Conservation (phyloP, 768 basidiomycete species). For the Boletus edulis region DNA sequence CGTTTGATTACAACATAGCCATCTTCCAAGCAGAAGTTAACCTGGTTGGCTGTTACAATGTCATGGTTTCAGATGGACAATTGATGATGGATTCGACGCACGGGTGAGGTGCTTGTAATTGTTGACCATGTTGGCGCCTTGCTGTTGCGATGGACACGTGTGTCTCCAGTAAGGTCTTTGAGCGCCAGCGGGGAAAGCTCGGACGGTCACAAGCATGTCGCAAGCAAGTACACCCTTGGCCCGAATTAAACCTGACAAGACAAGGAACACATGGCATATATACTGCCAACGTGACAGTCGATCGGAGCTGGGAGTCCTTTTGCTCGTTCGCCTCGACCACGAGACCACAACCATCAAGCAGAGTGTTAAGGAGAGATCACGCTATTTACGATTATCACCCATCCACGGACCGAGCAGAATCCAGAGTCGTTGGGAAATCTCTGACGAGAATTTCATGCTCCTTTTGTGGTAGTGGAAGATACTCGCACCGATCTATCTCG, state of each 20-base stretch:
- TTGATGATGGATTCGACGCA: neutral
- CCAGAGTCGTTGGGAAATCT: no score
- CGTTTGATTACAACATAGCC: conserved; percentile 54
- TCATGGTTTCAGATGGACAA: neutral
- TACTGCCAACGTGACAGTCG: no score
- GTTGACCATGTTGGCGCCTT: neutral
- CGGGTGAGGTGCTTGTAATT: neutral
- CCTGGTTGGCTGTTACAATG: conserved; percentile 31
- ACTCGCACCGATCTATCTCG: no score
- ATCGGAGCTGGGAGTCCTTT: no score
- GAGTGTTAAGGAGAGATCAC: no score
- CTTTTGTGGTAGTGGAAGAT: no score
- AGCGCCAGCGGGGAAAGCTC: neutral
- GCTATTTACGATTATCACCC: no score
- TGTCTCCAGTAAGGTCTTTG: neutral
- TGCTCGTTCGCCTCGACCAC: no score
- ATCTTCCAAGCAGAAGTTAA: conserved; percentile 55
- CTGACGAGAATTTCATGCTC: no score
- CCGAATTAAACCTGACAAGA: neutral
- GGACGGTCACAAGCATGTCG: neutral
- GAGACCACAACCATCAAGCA: no score
- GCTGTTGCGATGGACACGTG: neutral
- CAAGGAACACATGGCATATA: neutral
- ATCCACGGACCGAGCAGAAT: no score
- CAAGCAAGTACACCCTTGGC: no score